Conservation (phyloP, 768 basidiomycete species). For the Boletus fagicola region DNA sequence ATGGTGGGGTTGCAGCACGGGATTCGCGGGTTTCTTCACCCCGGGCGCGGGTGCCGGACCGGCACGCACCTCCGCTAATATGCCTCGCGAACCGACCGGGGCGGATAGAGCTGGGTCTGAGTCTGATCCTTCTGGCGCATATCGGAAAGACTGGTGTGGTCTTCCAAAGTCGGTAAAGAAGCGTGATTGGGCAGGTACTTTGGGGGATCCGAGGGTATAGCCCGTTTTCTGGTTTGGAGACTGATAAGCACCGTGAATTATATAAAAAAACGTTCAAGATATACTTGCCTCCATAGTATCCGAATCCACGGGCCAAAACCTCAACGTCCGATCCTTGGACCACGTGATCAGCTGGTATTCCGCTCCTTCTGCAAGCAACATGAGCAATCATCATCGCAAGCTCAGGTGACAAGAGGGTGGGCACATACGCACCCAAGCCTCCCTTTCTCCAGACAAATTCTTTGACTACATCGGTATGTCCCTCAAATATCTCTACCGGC, state of each 20-base stretch:
- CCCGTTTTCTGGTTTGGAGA: constrained; percentile 47
- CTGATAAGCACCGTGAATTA: constrained; percentile 8
- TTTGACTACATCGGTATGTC: constrained; percentile 91
- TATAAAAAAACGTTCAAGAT: background rate
- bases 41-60: constrained; percentile 35
- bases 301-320: constrained; percentile 84
- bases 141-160: constrained; percentile 49
- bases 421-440: constrained; percentile 42
- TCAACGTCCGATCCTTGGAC: constrained; percentile 88
- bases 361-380: constrained; percentile 40
- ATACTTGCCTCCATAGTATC: constrained; percentile 63
- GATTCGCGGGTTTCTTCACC: constrained; percentile 24
- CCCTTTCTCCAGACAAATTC: constrained; percentile 95
- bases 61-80: constrained; percentile 70
- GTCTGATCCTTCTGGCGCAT: constrained; percentile 44
- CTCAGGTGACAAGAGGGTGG: background rate
- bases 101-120: constrained; percentile 55
- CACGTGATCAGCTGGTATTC: constrained; percentile 67
- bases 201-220: constrained; percentile 32
- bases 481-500: constrained; percentile 77
- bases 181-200: constrained; percentile 25
- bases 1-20: constrained; percentile 34
- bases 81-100: constrained; percentile 62
- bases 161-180: constrained; percentile 24
- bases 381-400: background rate